These are phyloP conservation scores for Chaetomiaceae sp. DNA, from an alignment of 2,329 filamentous ascomycete species.

Conservation along the genomic window DNA sequence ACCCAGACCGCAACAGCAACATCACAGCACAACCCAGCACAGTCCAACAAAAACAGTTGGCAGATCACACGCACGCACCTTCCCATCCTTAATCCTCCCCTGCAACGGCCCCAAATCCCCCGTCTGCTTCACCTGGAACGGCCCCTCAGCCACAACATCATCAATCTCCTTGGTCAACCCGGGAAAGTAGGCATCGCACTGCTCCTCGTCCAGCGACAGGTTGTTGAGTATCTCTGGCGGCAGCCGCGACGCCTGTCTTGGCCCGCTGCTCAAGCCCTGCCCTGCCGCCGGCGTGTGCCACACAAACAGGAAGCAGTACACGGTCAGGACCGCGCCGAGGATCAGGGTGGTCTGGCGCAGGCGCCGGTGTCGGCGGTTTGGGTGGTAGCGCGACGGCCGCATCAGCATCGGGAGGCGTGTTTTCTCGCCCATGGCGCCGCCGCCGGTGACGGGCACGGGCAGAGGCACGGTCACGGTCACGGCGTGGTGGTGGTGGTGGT, in stretches of 20 bases:
- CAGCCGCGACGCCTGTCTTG: neutral
- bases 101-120: constrained; percentile 39
- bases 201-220: constrained; percentile 37
- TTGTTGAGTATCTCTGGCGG: constrained; percentile 29
- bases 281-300: neutral
- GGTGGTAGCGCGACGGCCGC: constrained; percentile 13
- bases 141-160: constrained; percentile 38
- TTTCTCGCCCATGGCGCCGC: constrained; percentile 7
- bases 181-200: constrained; percentile 43
- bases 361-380: constrained; percentile 20
- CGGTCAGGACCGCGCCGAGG: constrained; percentile 19
- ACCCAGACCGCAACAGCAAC: no score
- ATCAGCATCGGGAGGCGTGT: constrained; percentile 12
- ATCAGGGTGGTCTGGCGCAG: constrained; percentile 23
- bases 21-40: no score
- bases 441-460: neutral
- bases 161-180: constrained; percentile 44
- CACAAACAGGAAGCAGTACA: constrained; percentile 28
- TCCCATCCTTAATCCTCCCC: constrained; percentile 39
- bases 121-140: constrained; percentile 37
- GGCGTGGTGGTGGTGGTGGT: neutral
- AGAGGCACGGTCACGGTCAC: no score
- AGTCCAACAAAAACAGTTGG: neutral
- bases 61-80: no score
- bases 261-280: no score